These are phyloP conservation scores for Fusarium temperatum DNA, from an alignment of 2,329 filamentous ascomycete genomes.

Conservation along the genomic window DNA sequence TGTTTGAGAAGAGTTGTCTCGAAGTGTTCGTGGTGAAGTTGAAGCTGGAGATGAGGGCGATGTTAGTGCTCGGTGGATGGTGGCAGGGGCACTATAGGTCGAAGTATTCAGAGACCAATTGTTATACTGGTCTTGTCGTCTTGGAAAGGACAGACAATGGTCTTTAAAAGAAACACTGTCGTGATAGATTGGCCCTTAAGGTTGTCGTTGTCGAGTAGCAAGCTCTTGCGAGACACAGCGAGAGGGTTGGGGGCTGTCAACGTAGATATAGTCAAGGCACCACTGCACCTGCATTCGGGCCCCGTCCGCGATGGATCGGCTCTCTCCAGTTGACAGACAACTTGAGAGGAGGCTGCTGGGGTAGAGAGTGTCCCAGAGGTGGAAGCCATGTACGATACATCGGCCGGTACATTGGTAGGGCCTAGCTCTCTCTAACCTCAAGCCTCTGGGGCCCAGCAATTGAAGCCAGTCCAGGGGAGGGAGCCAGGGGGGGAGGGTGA, in stretches of 20 bases:
- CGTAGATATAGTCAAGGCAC: slow-evolving; percentile 44
- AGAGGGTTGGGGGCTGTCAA: slow-evolving; percentile 38
- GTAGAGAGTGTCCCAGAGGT: slow-evolving; percentile 12
- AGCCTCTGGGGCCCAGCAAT: slow-evolving; percentile 23
- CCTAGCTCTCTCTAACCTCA: slow-evolving; percentile 7
- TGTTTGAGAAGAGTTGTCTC: slow-evolving; percentile 2
- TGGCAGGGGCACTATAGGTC: slow-evolving; percentile 4
- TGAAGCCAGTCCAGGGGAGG: slow-evolving; percentile 23
- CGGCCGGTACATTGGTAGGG: slow-evolving; percentile 32
- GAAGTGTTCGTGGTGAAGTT: not conserved
- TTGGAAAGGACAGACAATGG: slow-evolving; percentile 15
- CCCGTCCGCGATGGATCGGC: slow-evolving; percentile 40
- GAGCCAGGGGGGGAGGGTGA: slow-evolving; percentile 20
- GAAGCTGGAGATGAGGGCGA: not conserved
- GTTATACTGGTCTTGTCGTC: slow-evolving; percentile 8
- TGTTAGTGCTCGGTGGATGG: not conserved
- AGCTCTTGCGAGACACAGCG: slow-evolving; percentile 33
- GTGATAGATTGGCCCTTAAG: not conserved
- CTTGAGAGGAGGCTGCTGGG: slow-evolving; percentile 34
- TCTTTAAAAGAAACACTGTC: slow-evolving; percentile 16
- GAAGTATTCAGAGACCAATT: slow-evolving; percentile 11
- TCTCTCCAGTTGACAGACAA: slow-evolving; percentile 33
- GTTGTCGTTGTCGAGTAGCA: slow-evolving; percentile 29
- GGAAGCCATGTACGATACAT: slow-evolving; percentile 29
- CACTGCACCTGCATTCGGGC: slow-evolving; percentile 40